Conservation (phyloP, 2,329 filamentous ascomycete species). For the Aspergillus pseudoterreus region DNA sequence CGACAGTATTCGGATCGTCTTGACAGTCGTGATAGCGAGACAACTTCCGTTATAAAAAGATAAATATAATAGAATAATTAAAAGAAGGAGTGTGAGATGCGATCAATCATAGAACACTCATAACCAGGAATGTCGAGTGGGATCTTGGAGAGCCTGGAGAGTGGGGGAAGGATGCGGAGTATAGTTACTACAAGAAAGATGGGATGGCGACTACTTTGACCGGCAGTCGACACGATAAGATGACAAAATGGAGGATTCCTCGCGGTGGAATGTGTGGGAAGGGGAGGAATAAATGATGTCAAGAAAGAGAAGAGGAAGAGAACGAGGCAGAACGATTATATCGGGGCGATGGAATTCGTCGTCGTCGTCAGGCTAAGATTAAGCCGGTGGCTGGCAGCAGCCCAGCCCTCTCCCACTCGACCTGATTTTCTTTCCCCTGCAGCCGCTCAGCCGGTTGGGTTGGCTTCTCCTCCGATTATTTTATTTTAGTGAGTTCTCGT, state of each 20-base stretch:
- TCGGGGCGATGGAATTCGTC: slow-evolving; percentile 1
- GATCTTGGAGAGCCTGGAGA: neutral
- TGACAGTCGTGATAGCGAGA: neutral
- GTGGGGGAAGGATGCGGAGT: neutral
- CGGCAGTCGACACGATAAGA: too few species aligned
- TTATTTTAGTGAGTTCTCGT: too few species aligned
- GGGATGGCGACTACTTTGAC: too few species aligned
- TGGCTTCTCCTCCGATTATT: too few species aligned
- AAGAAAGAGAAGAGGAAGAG: neutral
- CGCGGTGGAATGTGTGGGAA: neutral
- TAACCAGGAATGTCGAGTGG: neutral
- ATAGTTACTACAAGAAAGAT: too few species aligned
- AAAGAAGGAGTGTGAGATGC: neutral
- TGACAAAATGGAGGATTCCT: neutral
- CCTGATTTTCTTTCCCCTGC: neutral
- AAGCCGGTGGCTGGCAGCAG: slow-evolving; percentile 27
- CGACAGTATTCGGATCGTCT: neutral
- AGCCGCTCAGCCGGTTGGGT: too few species aligned
- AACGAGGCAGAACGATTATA: slow-evolving; percentile 3
- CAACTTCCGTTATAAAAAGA: neutral
- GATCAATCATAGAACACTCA: neutral
- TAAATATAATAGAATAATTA: neutral
- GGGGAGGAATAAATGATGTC: neutral
- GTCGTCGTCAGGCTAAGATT: slow-evolving; percentile 7
- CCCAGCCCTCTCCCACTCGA: slow-evolving; percentile 21